phyloP scores from a whole-genome alignment of 257 asterid genomes.

The Solanum dulcamara region DNA sequence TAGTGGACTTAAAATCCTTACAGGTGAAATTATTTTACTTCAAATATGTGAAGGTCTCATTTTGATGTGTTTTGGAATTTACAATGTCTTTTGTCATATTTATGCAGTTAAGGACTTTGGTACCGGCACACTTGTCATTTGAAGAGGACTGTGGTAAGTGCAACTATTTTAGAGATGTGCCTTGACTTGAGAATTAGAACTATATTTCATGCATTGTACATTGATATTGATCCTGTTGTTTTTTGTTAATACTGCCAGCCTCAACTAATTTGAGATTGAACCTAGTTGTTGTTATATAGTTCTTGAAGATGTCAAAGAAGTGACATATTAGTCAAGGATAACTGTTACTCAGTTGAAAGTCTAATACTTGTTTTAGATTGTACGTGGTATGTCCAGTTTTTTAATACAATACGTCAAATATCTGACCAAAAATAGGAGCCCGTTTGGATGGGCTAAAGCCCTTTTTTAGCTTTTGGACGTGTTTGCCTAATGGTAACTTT shows the following conservation, averaged over 20 bases:
- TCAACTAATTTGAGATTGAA: background rate
- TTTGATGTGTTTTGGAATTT: background rate
- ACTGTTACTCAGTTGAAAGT: background rate
- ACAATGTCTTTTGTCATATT: slow-evolving; percentile 5
- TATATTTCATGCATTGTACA: background rate
- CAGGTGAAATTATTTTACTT: slow-evolving; percentile 40
- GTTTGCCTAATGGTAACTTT: too few species aligned
- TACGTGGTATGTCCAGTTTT: background rate
- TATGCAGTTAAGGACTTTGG: slow-evolving; percentile 65
- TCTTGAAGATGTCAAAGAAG: background rate
- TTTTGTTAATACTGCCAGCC: background rate
- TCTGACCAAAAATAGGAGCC: background rate
- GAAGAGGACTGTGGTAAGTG: slow-evolving; percentile 76
- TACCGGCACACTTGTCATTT: slow-evolving; percentile 69
- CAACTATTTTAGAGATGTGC: background rate
- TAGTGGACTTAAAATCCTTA: slow-evolving; percentile 55
- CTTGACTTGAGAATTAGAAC: background rate
- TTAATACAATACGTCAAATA: background rate
- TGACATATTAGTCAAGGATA: background rate
- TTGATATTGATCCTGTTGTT: background rate
- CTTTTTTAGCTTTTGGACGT: too few species aligned
- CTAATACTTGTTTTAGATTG: background rate
- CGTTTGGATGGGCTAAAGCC: too few species aligned
- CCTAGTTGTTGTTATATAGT: background rate
- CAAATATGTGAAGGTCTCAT: background rate